phyloP scores from a whole-genome alignment of 2,329 filamentous ascomycete genomes.

The Nothopassalora personata region DNA sequence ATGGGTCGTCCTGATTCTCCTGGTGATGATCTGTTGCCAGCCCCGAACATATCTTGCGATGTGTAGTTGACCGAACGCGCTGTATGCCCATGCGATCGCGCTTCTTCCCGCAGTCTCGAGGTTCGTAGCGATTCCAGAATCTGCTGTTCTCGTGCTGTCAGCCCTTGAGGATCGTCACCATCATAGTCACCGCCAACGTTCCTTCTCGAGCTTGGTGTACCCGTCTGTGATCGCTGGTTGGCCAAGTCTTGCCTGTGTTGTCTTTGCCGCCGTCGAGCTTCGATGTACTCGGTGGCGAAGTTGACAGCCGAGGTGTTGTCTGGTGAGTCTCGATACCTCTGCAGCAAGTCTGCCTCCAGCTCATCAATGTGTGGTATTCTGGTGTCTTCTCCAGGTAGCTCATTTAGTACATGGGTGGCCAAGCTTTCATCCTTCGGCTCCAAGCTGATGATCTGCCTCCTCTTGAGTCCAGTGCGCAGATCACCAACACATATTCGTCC shows the following conservation, averaged over 20 bases:
- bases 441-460: slow-evolving; percentile 64
- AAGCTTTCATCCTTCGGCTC: slow-evolving; percentile 53
- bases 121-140: slow-evolving; percentile 43
- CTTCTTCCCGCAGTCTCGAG: slow-evolving; percentile 40
- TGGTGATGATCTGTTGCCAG: slow-evolving; percentile 4
- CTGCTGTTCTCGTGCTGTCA: slow-evolving; percentile 43
- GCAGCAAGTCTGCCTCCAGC: slow-evolving; percentile 42
- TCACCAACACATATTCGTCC: slow-evolving; percentile 70
- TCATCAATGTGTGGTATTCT: slow-evolving; percentile 37
- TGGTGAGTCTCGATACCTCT: slow-evolving; percentile 38
- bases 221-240: slow-evolving; percentile 5
- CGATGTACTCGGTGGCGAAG: slow-evolving; percentile 41
- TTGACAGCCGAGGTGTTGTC: slow-evolving; percentile 37
- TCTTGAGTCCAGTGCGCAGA: slow-evolving; percentile 59
- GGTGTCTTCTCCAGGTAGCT: slow-evolving; percentile 8
- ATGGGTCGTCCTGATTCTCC: slow-evolving; percentile 17
- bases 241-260: slow-evolving; percentile 33
- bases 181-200: slow-evolving; percentile 10
- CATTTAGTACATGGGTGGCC: slow-evolving; percentile 43
- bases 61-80: slow-evolving; percentile 43
- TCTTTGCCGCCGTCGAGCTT: slow-evolving; percentile 34
- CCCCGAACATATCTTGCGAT: slow-evolving; percentile 28
- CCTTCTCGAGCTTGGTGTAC: slow-evolving; percentile 5
- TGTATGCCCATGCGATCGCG: slow-evolving; percentile 32
- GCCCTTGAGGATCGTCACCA: slow-evolving; percentile 42